Percentiles rank a stretch among this genome's conserved stretches.
phyloP scores from a whole-genome alignment of 2,329 filamentous ascomycete genomes.

The Fusarium fujikuroi region DNA sequence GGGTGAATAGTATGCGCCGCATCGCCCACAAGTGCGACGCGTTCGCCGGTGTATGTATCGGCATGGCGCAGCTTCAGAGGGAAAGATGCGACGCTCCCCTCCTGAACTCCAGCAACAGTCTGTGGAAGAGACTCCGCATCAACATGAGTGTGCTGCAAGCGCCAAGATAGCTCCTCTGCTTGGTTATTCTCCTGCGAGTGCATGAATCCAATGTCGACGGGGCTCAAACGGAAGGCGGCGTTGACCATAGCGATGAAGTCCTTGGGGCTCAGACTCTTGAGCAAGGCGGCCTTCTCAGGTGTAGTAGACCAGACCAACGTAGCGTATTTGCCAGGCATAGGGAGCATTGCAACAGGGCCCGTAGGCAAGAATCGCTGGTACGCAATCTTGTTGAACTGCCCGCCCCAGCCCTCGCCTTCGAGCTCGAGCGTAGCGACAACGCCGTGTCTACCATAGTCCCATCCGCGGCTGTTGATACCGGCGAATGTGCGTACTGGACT shows the following conservation, averaged over 20 bases:
- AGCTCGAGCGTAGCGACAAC: slow-evolving; percentile 89
- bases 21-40: slow-evolving; percentile 92
- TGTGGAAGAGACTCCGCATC: slow-evolving; percentile 70
- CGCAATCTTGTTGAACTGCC: slow-evolving; percentile 73
- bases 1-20: slow-evolving; percentile 96
- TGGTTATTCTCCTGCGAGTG: slow-evolving; percentile 71
- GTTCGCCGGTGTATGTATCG: slow-evolving; percentile 90
- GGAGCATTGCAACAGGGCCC: slow-evolving; percentile 90
- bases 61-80: slow-evolving; percentile 92
- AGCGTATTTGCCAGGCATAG: slow-evolving; percentile 83
- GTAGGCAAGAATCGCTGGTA: slow-evolving; percentile 96
- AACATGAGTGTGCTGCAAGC: slow-evolving; percentile 74
- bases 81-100: slow-evolving; percentile 86
- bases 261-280: slow-evolving; percentile 77
- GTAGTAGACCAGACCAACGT: slow-evolving; percentile 97
- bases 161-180: slow-evolving; percentile 85
- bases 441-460: slow-evolving; percentile 92
- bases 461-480: slow-evolving; percentile 84
- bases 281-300: slow-evolving; percentile 77
- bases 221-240: slow-evolving; percentile 85
- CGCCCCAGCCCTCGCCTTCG: slow-evolving; percentile 67
- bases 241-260: slow-evolving; percentile 92
- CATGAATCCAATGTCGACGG: slow-evolving; percentile 85
- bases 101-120: slow-evolving; percentile 75
- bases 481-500: slow-evolving; percentile 92